Base-by-base conservation (phyloP, 495 filamentous ascomycete genomes). In the Neurospora sp. region DNA sequence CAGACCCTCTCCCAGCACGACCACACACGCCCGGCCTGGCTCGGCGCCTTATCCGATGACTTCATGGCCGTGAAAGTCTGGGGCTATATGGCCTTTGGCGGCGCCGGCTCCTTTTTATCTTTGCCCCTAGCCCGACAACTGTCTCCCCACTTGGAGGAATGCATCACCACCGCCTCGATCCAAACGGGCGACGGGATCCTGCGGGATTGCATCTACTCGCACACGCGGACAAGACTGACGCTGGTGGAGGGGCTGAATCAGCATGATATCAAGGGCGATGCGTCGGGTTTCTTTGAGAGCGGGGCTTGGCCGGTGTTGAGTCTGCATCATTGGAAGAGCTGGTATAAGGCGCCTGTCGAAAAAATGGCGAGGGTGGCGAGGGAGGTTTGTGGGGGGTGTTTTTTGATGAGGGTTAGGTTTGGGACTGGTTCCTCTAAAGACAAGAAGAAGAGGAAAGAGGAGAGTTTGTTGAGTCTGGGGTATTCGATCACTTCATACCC, bases 41-140 rank as follows among this genome's bases (percentile, higher is more conserved):
- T 92, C 72, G 90, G 89, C 69, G 88, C 87, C 12, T 82, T 90
- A 18, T 90, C 90, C 0, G 91, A 93, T 75, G 88, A 89, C 76
- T 88, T 86, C 75, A 81, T 83, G 79, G 85, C 89, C 72, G 86
- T 91, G 12, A 80, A 84, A 31, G 84, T 79, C 23, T 91, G 88
- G 77, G 90, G 91, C 4, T 84, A 88, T 77, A 89, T 91, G 82
- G 90, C 89, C 16, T 92, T 88, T 76, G 90, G 91, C 73, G 91
- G 91, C 73, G 91, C 89, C 20, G 91, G 91, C 76, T 84, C 90
- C 27, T 92, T 92, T 74, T 81, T 93, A 39, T 89, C 87, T 18
- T 81, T 86, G 66, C 87, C 90, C 10, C 83, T 92, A 12, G 86
- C 89, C 8, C 81, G 83, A 23, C 78, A 86, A 59, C 78, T 92